Conservation (phyloP, 2,329 filamentous ascomycete genomes). For the Diaporthe aspalathi region DNA sequence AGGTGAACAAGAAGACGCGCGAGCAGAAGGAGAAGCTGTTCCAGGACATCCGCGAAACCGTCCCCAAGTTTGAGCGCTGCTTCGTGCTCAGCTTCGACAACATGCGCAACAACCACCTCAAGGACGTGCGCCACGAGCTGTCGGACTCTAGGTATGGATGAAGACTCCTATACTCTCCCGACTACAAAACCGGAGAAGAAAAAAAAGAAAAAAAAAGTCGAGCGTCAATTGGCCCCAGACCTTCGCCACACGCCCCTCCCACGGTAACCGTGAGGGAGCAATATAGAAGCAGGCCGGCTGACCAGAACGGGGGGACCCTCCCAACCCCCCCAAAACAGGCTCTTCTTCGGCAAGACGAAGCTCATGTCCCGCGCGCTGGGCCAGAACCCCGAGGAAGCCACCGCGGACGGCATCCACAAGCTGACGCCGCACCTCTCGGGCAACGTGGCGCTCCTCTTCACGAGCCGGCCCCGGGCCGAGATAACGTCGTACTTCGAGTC, state of each 20-base stretch:
- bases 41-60: slow-evolving; percentile 84
- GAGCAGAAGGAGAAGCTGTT: slow-evolving; percentile 93
- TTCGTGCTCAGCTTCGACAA: slow-evolving; percentile 96
- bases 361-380: slow-evolving; percentile 98
- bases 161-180: neutral
- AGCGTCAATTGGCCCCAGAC: slow-evolving; percentile 20
- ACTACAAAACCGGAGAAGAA: too few species aligned
- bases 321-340: slow-evolving; percentile 58
- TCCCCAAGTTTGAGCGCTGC: slow-evolving; percentile 88
- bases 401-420: slow-evolving; percentile 79
- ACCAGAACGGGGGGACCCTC: neutral
- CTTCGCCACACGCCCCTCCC: slow-evolving; percentile 10
- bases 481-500: slow-evolving; percentile 79
- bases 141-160: slow-evolving; percentile 79
- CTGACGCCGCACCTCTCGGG: slow-evolving; percentile 79
- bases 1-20: slow-evolving; percentile 91
- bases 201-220: neutral
- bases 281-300: slow-evolving; percentile 29
- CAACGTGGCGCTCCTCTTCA: slow-evolving; percentile 91
- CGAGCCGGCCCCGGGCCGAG: slow-evolving; percentile 76
- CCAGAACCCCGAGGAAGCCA: slow-evolving; percentile 79
- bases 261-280: neutral
- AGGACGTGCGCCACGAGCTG: slow-evolving; percentile 87
- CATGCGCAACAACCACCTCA: slow-evolving; percentile 97
- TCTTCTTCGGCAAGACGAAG: slow-evolving; percentile 99